phyloP scores from a whole-genome alignment of 2,329 filamentous ascomycete genomes.

The Trichocomaceae sp. region DNA sequence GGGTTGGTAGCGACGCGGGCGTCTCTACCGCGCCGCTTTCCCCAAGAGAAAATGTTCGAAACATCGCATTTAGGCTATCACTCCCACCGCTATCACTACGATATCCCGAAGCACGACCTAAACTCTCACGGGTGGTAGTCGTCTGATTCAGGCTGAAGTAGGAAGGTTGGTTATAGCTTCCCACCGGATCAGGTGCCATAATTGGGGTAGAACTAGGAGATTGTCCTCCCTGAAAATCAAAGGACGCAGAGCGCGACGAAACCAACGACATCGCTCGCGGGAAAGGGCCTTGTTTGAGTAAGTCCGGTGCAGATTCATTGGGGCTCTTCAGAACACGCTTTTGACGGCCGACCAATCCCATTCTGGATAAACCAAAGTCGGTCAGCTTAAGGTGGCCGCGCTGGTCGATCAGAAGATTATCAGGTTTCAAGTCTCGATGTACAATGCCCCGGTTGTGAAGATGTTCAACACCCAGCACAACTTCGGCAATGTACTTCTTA shows the following conservation, averaged over 20 bases:
- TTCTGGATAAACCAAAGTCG: constrained; percentile 92
- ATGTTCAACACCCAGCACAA: constrained; percentile 94
- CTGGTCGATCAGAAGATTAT: constrained; percentile 94
- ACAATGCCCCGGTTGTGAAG: constrained; percentile 91
- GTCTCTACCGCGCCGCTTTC: constrained; percentile 50
- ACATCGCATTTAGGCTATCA: constrained; percentile 75
- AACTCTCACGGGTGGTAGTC: constrained; percentile 54
- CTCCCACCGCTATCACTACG: constrained; percentile 90
- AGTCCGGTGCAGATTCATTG: constrained; percentile 79
- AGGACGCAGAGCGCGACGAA: constrained; percentile 87
- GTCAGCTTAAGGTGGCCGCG: constrained; percentile 95
- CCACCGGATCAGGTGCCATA: constrained; percentile 69
- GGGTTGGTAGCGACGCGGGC: constrained; percentile 28
- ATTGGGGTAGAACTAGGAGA: constrained; percentile 81
- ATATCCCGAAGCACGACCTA: constrained; percentile 65
- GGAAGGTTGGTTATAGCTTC: constrained; percentile 72
- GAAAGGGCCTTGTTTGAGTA: constrained; percentile 89
- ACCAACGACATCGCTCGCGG: constrained; percentile 75
- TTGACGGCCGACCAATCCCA: constrained; percentile 94
- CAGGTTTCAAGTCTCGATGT: constrained; percentile 92
- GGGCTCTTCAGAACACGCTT: constrained; percentile 78
- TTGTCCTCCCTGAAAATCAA: constrained; percentile 73
- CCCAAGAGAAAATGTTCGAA: constrained; percentile 69
- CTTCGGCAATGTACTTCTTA: constrained; percentile 93
- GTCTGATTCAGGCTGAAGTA: constrained; percentile 69